Conservation (phyloP, 2,329 filamentous ascomycete species). For the Ophiobolus disseminans region DNA sequence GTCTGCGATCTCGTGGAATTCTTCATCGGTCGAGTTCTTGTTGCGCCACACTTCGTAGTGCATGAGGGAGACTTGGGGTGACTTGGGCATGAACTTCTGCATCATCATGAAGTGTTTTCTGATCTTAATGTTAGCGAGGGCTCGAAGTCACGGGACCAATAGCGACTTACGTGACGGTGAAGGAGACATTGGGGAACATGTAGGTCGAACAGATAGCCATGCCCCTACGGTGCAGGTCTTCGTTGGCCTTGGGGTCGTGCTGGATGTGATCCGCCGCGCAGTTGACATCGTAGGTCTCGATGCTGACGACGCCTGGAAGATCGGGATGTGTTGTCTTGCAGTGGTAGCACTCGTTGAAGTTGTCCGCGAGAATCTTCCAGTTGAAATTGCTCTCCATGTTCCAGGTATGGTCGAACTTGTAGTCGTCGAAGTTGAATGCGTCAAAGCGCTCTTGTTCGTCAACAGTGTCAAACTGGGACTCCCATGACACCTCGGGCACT, state of each 20-base stretch:
- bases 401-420: slow-evolving; percentile 55
- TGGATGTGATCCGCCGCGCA: slow-evolving; percentile 41
- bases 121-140: slow-evolving; percentile 10
- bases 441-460: slow-evolving; percentile 46
- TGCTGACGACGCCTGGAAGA: slow-evolving; percentile 62
- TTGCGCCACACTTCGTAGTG: slow-evolving; percentile 69
- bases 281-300: slow-evolving; percentile 58
- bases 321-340: slow-evolving; percentile 67
- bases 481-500: slow-evolving; percentile 39
- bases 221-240: slow-evolving; percentile 31
- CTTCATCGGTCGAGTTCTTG: slow-evolving; percentile 64
- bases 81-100: slow-evolving; percentile 66
- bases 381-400: slow-evolving; percentile 42
- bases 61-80: slow-evolving; percentile 61
- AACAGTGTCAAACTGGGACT: slow-evolving; percentile 37
- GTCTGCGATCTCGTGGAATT: slow-evolving; percentile 64
- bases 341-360: slow-evolving; percentile 73
- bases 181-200: slow-evolving; percentile 41
- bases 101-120: slow-evolving; percentile 66
- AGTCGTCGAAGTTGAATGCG: slow-evolving; percentile 49
- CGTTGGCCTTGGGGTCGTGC: slow-evolving; percentile 39
- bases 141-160: not conserved
- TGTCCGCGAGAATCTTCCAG: slow-evolving; percentile 56
- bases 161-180: slow-evolving; percentile 37
- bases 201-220: slow-evolving; percentile 42